phyloP scores from a whole-genome alignment of 2,329 filamentous ascomycete genomes.

The Diaporthe caulivora region DNA sequence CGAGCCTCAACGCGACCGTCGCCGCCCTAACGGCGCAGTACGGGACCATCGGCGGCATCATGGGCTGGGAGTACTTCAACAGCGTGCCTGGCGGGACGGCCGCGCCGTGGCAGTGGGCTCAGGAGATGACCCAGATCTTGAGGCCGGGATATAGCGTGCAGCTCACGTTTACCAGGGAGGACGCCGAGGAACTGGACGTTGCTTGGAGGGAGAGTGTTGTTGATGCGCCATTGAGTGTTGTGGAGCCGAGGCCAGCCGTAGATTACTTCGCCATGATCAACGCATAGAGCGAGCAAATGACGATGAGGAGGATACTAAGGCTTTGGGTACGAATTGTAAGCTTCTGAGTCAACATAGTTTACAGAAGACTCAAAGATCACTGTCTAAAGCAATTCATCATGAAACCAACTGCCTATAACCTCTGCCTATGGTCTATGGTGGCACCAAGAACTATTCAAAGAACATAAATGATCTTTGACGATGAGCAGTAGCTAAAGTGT shows the following conservation, averaged over 20 bases:
- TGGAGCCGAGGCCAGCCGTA: conserved; percentile 37
- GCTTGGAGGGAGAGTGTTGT: conserved; percentile 44
- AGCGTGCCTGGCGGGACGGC: conserved; percentile 72
- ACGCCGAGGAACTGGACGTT: conserved; percentile 40
- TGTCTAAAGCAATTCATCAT: too few species aligned
- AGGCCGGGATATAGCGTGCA: conserved; percentile 45
- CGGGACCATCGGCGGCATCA: conserved; percentile 83
- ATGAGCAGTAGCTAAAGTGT: neutral
- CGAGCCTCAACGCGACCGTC: conserved; percentile 60
- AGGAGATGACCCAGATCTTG: conserved; percentile 68
- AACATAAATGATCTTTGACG: too few species aligned
- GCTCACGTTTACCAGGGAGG: conserved; percentile 42
- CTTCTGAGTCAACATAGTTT: too few species aligned
- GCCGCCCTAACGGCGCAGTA: conserved; percentile 61
- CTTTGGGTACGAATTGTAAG: too few species aligned
- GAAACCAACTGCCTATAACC: too few species aligned
- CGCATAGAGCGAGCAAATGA: conserved; percentile 33
- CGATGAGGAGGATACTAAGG: too few species aligned
- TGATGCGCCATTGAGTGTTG: neutral
- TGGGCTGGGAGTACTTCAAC: conserved; percentile 98
- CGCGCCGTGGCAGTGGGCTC: conserved; percentile 84
- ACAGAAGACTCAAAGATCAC: too few species aligned
- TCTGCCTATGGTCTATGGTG: too few species aligned
- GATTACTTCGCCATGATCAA: conserved; percentile 47
- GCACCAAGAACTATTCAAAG: too few species aligned